Conservation (phyloP, 441 rosid species). For the Croton setiger region DNA sequence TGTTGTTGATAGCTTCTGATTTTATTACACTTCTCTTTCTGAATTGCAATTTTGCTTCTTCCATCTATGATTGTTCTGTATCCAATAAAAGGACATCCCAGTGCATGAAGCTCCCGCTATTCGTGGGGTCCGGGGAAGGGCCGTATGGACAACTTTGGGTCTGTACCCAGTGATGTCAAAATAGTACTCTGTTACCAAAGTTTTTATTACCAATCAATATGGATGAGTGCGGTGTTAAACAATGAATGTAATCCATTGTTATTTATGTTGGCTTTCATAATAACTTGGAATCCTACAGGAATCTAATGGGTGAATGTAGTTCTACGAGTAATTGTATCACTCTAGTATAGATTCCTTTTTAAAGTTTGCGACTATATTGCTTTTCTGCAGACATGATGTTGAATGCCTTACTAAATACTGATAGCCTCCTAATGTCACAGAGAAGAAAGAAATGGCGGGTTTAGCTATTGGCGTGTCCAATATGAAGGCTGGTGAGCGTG, state of each 20-base stretch:
- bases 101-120: too few species aligned
- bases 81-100: too few species aligned
- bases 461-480: slow-evolving; percentile 79
- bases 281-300: background rate
- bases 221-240: background rate
- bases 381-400: slow-evolving; percentile 11
- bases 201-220: background rate
- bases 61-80: background rate
- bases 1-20: background rate
- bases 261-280: background rate
- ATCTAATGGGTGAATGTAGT: slow-evolving; percentile 8
- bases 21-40: background rate
- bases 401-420: slow-evolving; percentile 9
- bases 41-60: background rate
- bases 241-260: background rate
- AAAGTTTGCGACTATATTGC: background rate
- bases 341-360: background rate
- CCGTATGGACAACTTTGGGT: too few species aligned
- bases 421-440: slow-evolving; percentile 35
- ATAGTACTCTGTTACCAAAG: background rate
- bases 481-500: slow-evolving; percentile 92
- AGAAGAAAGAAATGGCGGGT: slow-evolving; percentile 88
- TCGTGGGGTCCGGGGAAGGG: too few species aligned
- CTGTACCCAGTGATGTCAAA: background rate
- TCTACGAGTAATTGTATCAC: slow-evolving; percentile 7